These are phyloP conservation scores for Mediolabrus comicus DNA, from an alignment of 108 stramenopile species.

Conservation along the genomic window DNA sequence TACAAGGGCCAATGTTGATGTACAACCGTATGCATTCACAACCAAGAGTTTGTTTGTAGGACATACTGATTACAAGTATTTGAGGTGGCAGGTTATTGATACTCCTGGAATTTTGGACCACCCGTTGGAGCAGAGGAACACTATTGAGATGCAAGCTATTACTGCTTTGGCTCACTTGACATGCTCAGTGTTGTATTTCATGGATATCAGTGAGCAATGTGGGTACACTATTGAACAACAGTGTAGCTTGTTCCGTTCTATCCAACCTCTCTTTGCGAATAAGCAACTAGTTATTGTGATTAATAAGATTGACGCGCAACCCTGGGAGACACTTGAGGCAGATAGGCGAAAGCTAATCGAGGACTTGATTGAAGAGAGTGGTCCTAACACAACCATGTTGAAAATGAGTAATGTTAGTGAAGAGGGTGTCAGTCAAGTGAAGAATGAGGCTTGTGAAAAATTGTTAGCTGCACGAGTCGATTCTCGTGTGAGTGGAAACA, in stretches of 20 bases:
- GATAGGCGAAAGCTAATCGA: constrained; percentile 78
- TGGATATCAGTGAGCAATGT: constrained; percentile 98
- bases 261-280: constrained; percentile 97
- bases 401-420: constrained; percentile 95
- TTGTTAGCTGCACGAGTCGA: constrained; percentile 92
- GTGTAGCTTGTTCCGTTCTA: constrained; percentile 89
- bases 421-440: constrained; percentile 91
- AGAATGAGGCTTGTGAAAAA: constrained; percentile 93
- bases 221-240: constrained; percentile 97
- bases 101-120: constrained; percentile 99
- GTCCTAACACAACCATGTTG: constrained; percentile 81
- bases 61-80: constrained; percentile 97
- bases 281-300: constrained; percentile 97
- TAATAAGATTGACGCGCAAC: constrained; percentile 95
- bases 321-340: constrained; percentile 84
- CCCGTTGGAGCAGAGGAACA: constrained; percentile 96
- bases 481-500: constrained; percentile 84
- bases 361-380: constrained; percentile 57
- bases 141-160: constrained; percentile 99
- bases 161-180: constrained; percentile 98
- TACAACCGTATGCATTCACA: constrained; percentile 99
- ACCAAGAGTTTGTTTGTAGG: constrained; percentile 99
- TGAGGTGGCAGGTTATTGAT: constrained; percentile 99
- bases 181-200: constrained; percentile 96
- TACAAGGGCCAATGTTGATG: constrained; percentile 98